phyloP scores from a whole-genome alignment of 2,329 filamentous ascomycete species.

The Emericellopsis cladophorae region DNA sequence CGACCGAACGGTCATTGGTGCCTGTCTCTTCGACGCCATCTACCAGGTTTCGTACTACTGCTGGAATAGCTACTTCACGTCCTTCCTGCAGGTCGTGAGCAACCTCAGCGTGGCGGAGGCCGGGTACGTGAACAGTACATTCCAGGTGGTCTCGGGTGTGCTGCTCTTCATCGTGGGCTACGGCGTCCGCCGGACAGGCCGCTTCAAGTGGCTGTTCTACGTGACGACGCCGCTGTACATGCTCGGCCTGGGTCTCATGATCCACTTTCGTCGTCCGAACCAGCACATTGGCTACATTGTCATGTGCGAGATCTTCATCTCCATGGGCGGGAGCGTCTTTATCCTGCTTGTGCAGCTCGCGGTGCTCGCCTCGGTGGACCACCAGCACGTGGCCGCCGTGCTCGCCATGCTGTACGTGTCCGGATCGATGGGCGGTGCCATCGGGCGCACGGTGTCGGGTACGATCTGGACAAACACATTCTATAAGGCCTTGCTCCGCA shows the following conservation, averaged over 20 bases:
- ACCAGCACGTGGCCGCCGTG: constrained; percentile 37
- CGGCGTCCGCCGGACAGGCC: not conserved
- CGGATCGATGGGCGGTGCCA: constrained; percentile 28
- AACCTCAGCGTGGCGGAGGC: constrained; percentile 22
- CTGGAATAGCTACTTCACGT: constrained; percentile 37
- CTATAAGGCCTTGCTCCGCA: constrained; percentile 16
- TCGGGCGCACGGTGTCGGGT: constrained; percentile 29
- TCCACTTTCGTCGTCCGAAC: constrained; percentile 21
- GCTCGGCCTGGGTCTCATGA: constrained; percentile 28
- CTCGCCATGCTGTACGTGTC: constrained; percentile 31
- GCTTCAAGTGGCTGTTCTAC: constrained; percentile 30
- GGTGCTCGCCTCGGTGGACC: constrained; percentile 40
- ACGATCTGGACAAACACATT: constrained; percentile 30
- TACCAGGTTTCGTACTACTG: constrained; percentile 31
- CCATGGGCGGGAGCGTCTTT: constrained; percentile 39
- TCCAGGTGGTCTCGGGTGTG: constrained; percentile 1
- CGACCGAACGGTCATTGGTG: constrained; percentile 33
- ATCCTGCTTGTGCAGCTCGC: constrained; percentile 43
- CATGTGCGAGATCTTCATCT: constrained; percentile 41
- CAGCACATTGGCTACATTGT: constrained; percentile 32
- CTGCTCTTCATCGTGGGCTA: constrained; percentile 2
- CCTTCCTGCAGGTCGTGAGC: constrained; percentile 34
- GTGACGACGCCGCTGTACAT: constrained; percentile 38
- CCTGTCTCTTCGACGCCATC: constrained; percentile 23
- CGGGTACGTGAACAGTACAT: constrained; percentile 19